Evolutionary conservation across 768 basidiomycete species (phyloP), one percentile per base, ranked within the genome.

Genomic region (Auriscalpium orientale): DNA sequence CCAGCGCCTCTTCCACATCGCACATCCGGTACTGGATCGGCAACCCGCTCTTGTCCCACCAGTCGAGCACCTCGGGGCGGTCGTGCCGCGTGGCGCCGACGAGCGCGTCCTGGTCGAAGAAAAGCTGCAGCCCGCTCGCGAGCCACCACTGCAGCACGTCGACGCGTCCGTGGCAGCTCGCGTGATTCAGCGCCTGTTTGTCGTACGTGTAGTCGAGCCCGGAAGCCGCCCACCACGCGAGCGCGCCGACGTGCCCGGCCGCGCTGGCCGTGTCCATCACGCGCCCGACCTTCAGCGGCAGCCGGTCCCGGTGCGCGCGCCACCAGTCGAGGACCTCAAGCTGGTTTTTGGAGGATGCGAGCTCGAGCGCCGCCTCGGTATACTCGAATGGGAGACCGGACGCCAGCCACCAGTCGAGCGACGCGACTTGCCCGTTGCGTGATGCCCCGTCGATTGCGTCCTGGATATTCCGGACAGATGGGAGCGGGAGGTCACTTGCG

Each of bases 1-100:
- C 91, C 62, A 94, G 68, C 3, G 91, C 91, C 73, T 93, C 91
- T 66, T 95, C 91, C 50, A 95, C 84, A 67, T 95, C 91, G 66
- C 91, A 93, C 79, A 91, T 84, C 53, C 92, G 81, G 70, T 91
- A 95, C 64, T 89, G 87, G 56, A 93, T 82, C 4, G 87, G 79
- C 50, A 93, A 73, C 8, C 86, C 86, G 44, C 81, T 86, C 64
- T 79, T 80, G 59, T 89, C 80, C 92, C 92, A 94, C 91, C 91
- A 95, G 58, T 90, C 85, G 21, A 95, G 72, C 34, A 91, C 87
- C 61, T 87, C 86, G 22, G 86, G 84, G 43, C 87, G 79, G 60
- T 91, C 89, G 68, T 91, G 84, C 62, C 84, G 77, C 28, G 91
- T 92, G 28, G 91, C 91, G 22, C 87, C 84, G 4, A 79, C 81